phyloP scores from a whole-genome alignment of 140 eudicot genomes.

The Cichorium intybus region DNA sequence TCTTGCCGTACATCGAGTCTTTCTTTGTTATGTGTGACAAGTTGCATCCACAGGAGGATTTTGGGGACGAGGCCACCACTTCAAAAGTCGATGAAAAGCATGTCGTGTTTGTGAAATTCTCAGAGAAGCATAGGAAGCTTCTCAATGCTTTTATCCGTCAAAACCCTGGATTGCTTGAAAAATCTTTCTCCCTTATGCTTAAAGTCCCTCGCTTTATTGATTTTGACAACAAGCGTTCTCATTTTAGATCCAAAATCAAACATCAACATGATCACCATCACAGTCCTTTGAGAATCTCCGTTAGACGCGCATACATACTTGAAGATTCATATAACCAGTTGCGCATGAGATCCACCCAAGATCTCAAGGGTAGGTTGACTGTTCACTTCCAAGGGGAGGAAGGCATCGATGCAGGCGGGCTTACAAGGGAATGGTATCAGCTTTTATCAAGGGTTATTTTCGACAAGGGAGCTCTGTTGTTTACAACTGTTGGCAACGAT shows the following conservation, averaged over 20 bases:
- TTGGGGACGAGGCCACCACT: slow-evolving; percentile 69
- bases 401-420: slow-evolving; percentile 99
- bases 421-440: slow-evolving; percentile 99
- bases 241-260: slow-evolving; percentile 95
- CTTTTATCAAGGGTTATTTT: slow-evolving; percentile 87
- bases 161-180: slow-evolving; percentile 94
- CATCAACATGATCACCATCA: slow-evolving; percentile 98
- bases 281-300: slow-evolving; percentile 88
- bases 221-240: slow-evolving; percentile 92
- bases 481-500: slow-evolving; percentile 95
- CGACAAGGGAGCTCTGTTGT: slow-evolving; percentile 90
- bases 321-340: slow-evolving; percentile 98
- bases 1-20: slow-evolving; percentile 87
- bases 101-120: slow-evolving; percentile 71
- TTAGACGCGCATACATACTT: slow-evolving; percentile 93
- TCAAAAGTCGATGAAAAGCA: slow-evolving; percentile 77
- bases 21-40: slow-evolving; percentile 98
- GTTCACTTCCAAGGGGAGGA: slow-evolving; percentile 99
- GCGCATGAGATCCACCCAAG: slow-evolving; percentile 84
- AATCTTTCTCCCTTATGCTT: slow-evolving; percentile 91
- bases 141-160: slow-evolving; percentile 88
- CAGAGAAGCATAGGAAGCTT: slow-evolving; percentile 88
- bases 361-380: slow-evolving; percentile 87
- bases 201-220: slow-evolving; percentile 97
- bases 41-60: slow-evolving; percentile 71